Evolutionary conservation across 768 basidiomycete genomes (phyloP).

Genomic region (Strobilomyces echinocephalus): DNA sequence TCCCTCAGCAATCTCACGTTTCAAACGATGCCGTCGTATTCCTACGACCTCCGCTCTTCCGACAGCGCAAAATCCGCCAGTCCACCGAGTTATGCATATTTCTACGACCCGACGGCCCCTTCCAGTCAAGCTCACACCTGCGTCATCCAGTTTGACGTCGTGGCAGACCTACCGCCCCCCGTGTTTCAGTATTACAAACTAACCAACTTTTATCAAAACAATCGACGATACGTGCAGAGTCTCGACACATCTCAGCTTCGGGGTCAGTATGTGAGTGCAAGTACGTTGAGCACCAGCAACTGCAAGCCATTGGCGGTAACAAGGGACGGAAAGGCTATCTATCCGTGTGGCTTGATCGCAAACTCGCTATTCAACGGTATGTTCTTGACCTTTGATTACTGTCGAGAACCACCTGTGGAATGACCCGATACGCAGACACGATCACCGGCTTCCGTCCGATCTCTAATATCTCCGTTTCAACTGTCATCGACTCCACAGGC

Average conservation of each 20-base stretch:
- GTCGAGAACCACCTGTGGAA: neutral
- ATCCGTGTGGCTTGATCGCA: conserved; percentile 95
- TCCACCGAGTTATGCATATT: conserved; percentile 72
- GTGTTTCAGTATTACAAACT: conserved; percentile 96
- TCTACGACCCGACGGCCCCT: conserved; percentile 44
- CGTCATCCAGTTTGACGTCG: conserved; percentile 76
- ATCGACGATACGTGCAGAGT: conserved; percentile 95
- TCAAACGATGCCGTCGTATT: conserved; percentile 55
- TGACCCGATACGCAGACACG: conserved; percentile 55
- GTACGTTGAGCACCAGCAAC: conserved; percentile 59
- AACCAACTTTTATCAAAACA: conserved; percentile 97
- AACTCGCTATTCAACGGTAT: conserved; percentile 95
- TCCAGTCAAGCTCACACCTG: conserved; percentile 57
- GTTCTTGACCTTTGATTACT: conserved; percentile 10
- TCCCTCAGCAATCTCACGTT: conserved; percentile 37
- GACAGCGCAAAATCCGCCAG: conserved; percentile 42
- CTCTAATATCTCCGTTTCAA: neutral
- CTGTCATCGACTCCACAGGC: conserved; percentile 34
- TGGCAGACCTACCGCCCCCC: conserved; percentile 63
- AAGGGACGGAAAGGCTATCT: conserved; percentile 54
- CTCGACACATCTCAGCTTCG: conserved; percentile 79
- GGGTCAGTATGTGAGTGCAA: conserved; percentile 54
- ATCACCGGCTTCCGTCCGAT: conserved; percentile 56
- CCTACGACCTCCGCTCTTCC: conserved; percentile 61
- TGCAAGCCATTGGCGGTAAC: conserved; percentile 81